A percentile compares a stretch with the other conserved stretches of the same genome.
Conservation (phyloP, 306 rosid genomes). For the Fragaria ananassa region DNA sequence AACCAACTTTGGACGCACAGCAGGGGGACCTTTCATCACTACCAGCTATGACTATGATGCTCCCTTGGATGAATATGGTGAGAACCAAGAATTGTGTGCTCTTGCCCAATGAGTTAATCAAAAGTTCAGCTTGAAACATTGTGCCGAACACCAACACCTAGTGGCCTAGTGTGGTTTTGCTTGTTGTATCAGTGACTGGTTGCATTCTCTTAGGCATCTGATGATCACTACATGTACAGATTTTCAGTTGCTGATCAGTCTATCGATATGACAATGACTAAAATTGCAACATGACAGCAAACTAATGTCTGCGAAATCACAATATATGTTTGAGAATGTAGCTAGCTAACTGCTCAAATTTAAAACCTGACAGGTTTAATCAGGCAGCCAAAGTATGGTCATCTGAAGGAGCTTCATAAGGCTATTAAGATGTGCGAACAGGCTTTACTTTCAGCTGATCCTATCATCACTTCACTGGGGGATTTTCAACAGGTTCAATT, state of each 20-base stretch:
- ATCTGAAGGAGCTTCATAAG: slow-evolving; percentile 91
- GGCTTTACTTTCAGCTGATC: slow-evolving; percentile 84
- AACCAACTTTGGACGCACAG: slow-evolving; percentile 97
- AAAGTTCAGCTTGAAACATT: not conserved
- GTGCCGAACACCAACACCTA: not conserved
- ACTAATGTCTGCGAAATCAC: not conserved
- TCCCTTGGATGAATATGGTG: slow-evolving; percentile 97
- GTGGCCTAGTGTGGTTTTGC: not conserved
- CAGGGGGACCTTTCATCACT: slow-evolving; percentile 98
- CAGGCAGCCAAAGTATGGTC: slow-evolving; percentile 94
- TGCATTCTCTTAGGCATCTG: slow-evolving; percentile 3
- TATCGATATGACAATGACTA: not conserved
- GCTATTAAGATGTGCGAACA: slow-evolving; percentile 75
- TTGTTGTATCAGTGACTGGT: not conserved
- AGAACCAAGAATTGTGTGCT: slow-evolving; percentile 31
- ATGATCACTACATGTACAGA: not conserved
- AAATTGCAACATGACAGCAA: slow-evolving; percentile 5
- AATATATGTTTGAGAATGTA: not conserved
- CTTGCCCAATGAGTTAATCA: not conserved
- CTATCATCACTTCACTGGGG: slow-evolving; percentile 80
- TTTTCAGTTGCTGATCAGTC: not conserved
- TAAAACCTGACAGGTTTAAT: slow-evolving; percentile 64
- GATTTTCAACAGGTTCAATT: slow-evolving; percentile 76
- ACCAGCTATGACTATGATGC: slow-evolving; percentile 99
- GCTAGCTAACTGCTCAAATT: slow-evolving; percentile 20